Evolutionary conservation across 257 asterid genomes (phyloP), one percentile per base, ranked within the genome.

Genomic region (Solanum clarkiae): DNA sequence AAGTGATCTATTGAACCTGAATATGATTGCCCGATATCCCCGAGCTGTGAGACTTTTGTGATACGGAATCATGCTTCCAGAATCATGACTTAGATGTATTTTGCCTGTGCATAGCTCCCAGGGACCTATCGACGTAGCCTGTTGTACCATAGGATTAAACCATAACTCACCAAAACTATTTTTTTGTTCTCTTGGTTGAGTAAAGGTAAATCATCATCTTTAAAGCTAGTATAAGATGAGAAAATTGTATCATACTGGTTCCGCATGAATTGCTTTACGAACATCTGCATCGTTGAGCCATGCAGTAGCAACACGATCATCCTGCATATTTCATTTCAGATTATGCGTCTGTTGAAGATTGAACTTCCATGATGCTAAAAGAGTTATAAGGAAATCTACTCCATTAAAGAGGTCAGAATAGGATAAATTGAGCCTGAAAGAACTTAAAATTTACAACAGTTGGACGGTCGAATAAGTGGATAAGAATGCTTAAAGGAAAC

Each of bases 51-150:
- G 98, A 86, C 92, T 95, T 90, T 88, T 92, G 92, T 96, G 99
- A 90, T 92, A 96, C 83, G 88, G 90, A 89, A 96, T 93, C 99
- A 96, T 96, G 92, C 98, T 96, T 84, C 99, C 99, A 47, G 97
- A 87, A 88, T 96, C 98, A 84, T 92, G 97, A 74, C n/a, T 22
- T 80, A 95, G 92, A 10, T 0, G 0, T 82, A 96, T 92, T 87
- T 92, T 88, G 80, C 4, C 88, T 12, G 99, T 94, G 91, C 99
- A 96, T 42, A 94, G 86, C 83, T 87, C 97, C 97, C 97, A 96
- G 32, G 74, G 26, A 42, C 92, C 95, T 11, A 94, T 68, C 51
- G 85, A 88, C 60, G 59, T 86, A 49, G 54, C 89, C 99, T 96
- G 93, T 80, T 44, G 77, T 71, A 81, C 80, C 70, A 84, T 16